Evolutionary conservation across 495 filamentous ascomycete genomes (phyloP), one percentile per base, ranked within the genome.

Genomic region (Penicillium pulvis): DNA sequence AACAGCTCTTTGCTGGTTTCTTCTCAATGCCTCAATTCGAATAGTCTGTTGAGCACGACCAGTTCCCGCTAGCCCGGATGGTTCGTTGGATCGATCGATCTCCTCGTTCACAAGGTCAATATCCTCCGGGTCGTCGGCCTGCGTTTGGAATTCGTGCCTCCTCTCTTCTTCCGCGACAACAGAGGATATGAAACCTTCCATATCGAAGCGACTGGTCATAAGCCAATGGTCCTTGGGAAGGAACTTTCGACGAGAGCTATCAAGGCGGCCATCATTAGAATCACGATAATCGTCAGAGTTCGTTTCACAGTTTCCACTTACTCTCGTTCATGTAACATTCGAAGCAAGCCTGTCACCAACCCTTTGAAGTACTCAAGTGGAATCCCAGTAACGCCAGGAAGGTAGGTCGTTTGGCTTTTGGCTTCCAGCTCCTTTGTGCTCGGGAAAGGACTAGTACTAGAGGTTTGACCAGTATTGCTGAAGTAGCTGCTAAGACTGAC

Each of bases 241-340:
- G 63, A 98, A 98, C 31, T 83, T 87, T 17, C 93, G 83, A 44
- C 94, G 79, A 17, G 94, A 99, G 74, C 82, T 85, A 17, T 41
- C 3, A 41, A 41, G 16, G 7, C 39, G 17, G 2, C 39, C 16
- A 17, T 17, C 5, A 17, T 41, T 41, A 41, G 14, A 17, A 17
- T 41, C 39, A 41, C 39, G 5, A 1, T 17, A 14, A 41, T 16
- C 16, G 7, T 41, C 39, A 17, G 28, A 28, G 6, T 16, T 2
- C 3, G 39, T 0, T n/a, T 41, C 7, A 6, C 4, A 6, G n/a
- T 5, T 41, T 17, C 14, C 39, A 41, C 81, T 69, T 77, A 85
- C 82, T 99, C 95, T 67, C 95, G 83, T 70, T 97, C 90, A 66
- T 99, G 96, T 24, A 99, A 80, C 82, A 93, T 91, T 54, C 87